Percentiles rank a stretch among this genome's conserved stretches.
phyloP scores from a whole-genome alignment of 306 rosid genomes.

The Styphnolobium japonicum region DNA sequence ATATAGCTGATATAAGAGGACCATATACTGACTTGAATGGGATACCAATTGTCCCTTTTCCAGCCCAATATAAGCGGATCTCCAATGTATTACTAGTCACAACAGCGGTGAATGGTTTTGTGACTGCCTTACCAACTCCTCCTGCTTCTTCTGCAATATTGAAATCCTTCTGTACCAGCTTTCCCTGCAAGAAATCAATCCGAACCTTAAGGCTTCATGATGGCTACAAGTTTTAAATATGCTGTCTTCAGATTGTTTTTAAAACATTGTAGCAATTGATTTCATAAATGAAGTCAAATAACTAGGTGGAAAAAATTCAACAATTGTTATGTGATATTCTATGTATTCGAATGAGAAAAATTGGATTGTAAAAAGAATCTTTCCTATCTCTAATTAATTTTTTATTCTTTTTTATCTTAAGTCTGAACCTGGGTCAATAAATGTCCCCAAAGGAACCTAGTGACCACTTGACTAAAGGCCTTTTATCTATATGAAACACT shows the following conservation, averaged over 20 bases:
- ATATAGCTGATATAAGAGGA: slow-evolving; percentile 55
- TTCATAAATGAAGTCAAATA: no score
- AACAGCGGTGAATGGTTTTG: background rate
- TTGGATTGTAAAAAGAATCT: background rate
- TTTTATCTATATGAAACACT: no score
- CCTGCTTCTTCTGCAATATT: slow-evolving; percentile 39
- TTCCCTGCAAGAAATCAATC: slow-evolving; percentile 26
- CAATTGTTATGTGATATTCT: no score
- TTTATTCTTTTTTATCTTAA: no score
- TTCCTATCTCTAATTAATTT: no score
- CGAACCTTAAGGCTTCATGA: background rate
- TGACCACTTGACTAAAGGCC: background rate
- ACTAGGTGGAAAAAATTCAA: no score
- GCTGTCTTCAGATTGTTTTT: background rate
- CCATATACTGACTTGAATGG: slow-evolving; percentile 41
- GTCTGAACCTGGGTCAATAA: no score
- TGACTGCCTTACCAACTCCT: slow-evolving; percentile 7
- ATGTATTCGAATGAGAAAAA: background rate
- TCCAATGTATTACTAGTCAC: slow-evolving; percentile 24
- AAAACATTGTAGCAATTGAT: no score
- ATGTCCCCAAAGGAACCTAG: background rate
- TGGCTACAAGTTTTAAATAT: background rate
- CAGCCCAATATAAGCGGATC: no score
- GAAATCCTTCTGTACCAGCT: slow-evolving; percentile 29
- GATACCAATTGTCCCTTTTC: slow-evolving; percentile 48